These are phyloP conservation scores for Hemileccinum impolitum DNA, from an alignment of 768 basidiomycete genomes.

Conservation along the genomic window DNA sequence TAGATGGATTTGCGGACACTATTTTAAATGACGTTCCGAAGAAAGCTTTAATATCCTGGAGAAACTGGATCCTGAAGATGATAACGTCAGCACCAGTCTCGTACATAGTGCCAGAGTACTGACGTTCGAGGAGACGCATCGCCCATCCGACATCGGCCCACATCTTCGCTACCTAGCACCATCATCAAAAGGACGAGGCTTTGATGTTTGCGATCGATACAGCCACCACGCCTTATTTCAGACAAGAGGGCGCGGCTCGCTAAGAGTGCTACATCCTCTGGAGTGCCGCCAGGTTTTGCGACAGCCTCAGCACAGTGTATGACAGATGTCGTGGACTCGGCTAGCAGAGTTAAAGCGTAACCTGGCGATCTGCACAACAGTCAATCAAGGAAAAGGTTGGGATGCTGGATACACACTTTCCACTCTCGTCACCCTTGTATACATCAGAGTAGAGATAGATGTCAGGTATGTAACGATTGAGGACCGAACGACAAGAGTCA, in stretches of 20 bases:
- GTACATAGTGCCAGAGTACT: constrained; percentile 32
- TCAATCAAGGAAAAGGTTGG: neutral
- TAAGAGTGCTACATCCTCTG: constrained; percentile 87
- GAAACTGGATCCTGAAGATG: constrained; percentile 74
- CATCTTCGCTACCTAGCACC: constrained; percentile 97
- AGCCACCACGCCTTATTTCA: constrained; percentile 82
- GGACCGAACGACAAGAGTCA: constrained; percentile 84
- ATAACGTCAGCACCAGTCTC: constrained; percentile 5
- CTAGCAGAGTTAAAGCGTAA: constrained; percentile 85
- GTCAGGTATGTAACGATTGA: constrained; percentile 97
- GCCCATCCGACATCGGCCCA: constrained; percentile 84
- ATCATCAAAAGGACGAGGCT: constrained; percentile 82
- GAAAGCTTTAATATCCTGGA: constrained; percentile 75
- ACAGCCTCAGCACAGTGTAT: constrained; percentile 86
- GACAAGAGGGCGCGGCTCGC: constrained; percentile 76
- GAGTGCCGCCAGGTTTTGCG: constrained; percentile 77
- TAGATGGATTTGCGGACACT: constrained; percentile 51
- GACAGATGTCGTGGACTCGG: constrained; percentile 88
- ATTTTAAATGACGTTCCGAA: constrained; percentile 96
- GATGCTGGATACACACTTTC: constrained; percentile 65
- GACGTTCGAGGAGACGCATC: constrained; percentile 80
- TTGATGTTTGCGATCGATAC: constrained; percentile 89
- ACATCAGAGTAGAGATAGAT: constrained; percentile 98
- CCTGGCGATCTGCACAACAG: constrained; percentile 76
- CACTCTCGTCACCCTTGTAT: constrained; percentile 95